Base-by-base conservation (phyloP, 2,329 filamentous ascomycete genomes). In the Phaeophleospora eucalypticola region DNA sequence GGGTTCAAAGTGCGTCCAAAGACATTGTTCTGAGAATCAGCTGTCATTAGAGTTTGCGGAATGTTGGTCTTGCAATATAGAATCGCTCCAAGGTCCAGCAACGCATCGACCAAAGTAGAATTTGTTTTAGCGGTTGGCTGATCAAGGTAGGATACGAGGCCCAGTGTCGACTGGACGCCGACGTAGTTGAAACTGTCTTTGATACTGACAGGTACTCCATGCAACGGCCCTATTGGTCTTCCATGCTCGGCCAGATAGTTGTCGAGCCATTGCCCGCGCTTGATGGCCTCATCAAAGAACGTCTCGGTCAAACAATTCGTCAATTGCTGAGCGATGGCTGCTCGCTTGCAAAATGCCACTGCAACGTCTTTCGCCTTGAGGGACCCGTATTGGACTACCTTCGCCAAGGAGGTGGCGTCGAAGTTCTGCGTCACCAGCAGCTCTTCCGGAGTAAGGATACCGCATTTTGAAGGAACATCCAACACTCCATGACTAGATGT, bases 131-230 rank as follows among this genome's bases (percentile, higher is more conserved):
- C 47, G 12, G 64, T 53, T 15, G 48, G 52, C 6, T 60, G 55
- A 1, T 60, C 46, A 17, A 70, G 51, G 54, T 67, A 72, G 1
- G 64, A 66, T 1, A 80, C 75, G 53, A 83, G 83, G 4, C 81
- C 81, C 3, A 83, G 64, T 0, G 81, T 82, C 0, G 75, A 74
- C 43, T 83, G 78, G 3, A 73, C 61, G 1, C 77, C 80, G 48
- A 75, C 75, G 35, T 84, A 68, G 18, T 82, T 75, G 62, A 83
- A 84, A 12, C 80, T 78, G 42, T 84, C 81, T 59, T 84, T 84
- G 10, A 81, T 56, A 4, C 71, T 75, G 45, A 82, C 69, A 0
- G 78, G 78, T 2, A 81, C 61, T 0, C 79, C 59, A 79, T 78
- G 9, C 77, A 60, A 43, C 29, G 62, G 48, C 16, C 58, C 54